phyloP scores from a whole-genome alignment of 768 basidiomycete genomes.

The Russula lepida region DNA sequence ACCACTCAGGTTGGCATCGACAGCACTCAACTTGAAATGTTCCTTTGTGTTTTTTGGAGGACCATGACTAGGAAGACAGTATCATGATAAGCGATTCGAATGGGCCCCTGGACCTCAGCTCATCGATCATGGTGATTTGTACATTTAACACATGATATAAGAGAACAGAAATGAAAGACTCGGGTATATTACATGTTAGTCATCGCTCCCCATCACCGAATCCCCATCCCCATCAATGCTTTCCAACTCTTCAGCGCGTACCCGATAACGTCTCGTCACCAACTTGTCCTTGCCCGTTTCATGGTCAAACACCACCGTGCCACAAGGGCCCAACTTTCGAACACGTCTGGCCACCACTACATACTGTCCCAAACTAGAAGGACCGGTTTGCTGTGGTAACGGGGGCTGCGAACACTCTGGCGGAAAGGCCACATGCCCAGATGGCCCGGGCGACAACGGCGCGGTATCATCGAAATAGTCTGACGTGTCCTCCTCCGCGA shows the following conservation, averaged over 20 bases:
- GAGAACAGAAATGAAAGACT: background rate
- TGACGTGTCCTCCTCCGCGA: background rate
- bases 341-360: background rate
- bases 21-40: no score
- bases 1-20: no score
- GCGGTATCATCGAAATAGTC: no score
- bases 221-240: background rate
- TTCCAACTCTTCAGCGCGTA: background rate
- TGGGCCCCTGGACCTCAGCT: no score
- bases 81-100: no score
- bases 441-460: no score
- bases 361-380: background rate
- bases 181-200: background rate
- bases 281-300: background rate
- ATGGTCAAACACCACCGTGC: conserved; percentile 4
- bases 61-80: no score
- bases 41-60: no score
- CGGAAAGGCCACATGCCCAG: background rate
- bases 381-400: background rate
- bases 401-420: background rate
- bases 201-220: background rate
- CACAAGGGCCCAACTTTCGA: conserved; percentile 1
- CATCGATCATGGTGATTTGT: no score
- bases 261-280: conserved; percentile 1
- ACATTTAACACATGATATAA: no score